Conservation (phyloP, 2,329 filamentous ascomycete species). For the Aaosphaeria pasadenensis region DNA sequence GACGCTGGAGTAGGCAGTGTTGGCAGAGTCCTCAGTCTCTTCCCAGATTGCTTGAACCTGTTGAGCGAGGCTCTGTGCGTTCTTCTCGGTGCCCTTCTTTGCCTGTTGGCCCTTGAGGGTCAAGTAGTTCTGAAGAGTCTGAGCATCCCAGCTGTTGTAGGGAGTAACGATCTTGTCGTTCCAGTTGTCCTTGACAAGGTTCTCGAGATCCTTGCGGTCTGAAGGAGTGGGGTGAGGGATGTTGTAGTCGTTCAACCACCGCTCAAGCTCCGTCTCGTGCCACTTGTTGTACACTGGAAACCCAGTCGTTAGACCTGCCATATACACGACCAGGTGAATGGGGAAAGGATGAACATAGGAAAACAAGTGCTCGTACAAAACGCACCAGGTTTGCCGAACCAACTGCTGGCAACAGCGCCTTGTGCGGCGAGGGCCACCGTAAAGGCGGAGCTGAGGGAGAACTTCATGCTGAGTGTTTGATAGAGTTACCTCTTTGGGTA, state of each 20-base stretch:
- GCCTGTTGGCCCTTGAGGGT: constrained; percentile 68
- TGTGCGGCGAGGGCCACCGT: constrained; percentile 71
- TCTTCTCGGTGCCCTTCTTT: constrained; percentile 63
- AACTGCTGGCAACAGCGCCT: constrained; percentile 69
- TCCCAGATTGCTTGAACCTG: constrained; percentile 74
- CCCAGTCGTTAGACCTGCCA: background rate
- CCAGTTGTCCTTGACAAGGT: constrained; percentile 88
- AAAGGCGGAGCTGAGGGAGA: constrained; percentile 65
- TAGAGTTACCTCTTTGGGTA: background rate
- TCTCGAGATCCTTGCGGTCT: constrained; percentile 92
- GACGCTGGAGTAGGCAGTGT: constrained; percentile 67
- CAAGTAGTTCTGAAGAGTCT: constrained; percentile 66
- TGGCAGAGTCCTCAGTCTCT: constrained; percentile 73
- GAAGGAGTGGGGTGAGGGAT: constrained; percentile 86
- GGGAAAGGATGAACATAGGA: background rate
- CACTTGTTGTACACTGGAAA: constrained; percentile 90
- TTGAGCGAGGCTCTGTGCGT: constrained; percentile 64
- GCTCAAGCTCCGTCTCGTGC: constrained; percentile 96
- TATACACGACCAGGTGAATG: constrained; percentile 12
- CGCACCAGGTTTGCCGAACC: constrained; percentile 85
- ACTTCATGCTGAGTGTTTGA: constrained; percentile 63
- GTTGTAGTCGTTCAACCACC: constrained; percentile 91
- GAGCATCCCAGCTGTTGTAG: constrained; percentile 73
- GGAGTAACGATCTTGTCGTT: constrained; percentile 70
- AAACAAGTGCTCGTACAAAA: constrained; percentile 16